phyloP scores from a whole-genome alignment of 768 basidiomycete genomes.

The Suillus alpinus region DNA sequence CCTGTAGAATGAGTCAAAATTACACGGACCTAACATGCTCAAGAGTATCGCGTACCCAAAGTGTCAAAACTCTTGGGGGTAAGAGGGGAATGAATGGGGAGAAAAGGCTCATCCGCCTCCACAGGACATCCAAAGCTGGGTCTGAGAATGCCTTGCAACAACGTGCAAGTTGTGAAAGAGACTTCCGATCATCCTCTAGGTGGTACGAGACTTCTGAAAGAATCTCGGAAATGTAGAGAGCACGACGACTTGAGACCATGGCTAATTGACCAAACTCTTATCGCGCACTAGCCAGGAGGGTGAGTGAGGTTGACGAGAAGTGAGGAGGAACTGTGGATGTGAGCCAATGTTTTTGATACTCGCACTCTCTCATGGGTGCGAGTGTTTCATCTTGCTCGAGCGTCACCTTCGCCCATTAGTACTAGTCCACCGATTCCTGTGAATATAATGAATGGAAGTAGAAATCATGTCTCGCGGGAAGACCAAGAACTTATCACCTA shows the following conservation, averaged over 20 bases:
- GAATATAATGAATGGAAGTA: background rate
- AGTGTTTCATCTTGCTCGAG: background rate
- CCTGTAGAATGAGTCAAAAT: background rate
- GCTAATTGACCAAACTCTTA: background rate
- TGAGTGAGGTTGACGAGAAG: background rate
- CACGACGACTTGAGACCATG: background rate
- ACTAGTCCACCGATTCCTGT: background rate
- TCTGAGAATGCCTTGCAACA: slow-evolving; percentile 12
- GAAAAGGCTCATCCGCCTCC: slow-evolving; percentile 19
- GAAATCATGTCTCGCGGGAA: background rate
- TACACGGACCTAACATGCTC: background rate
- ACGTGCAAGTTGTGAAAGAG: slow-evolving; percentile 8
- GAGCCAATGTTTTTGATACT: background rate
- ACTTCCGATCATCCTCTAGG: slow-evolving; percentile 11
- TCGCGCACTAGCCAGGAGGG: background rate
- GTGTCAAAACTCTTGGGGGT: slow-evolving; percentile 8
- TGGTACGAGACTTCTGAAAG: slow-evolving; percentile 11
- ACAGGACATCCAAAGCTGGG: slow-evolving; percentile 15
- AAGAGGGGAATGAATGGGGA: slow-evolving; percentile 14
- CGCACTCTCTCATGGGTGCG: slow-evolving; percentile 1
- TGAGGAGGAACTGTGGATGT: background rate
- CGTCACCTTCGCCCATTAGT: background rate
- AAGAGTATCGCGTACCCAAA: slow-evolving; percentile 10
- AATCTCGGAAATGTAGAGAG: slow-evolving; percentile 17
- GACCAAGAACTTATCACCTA: background rate